These are phyloP conservation scores for Haberlea rhodopensis DNA, from an alignment of 257 asterid species.

Conservation along the genomic window DNA sequence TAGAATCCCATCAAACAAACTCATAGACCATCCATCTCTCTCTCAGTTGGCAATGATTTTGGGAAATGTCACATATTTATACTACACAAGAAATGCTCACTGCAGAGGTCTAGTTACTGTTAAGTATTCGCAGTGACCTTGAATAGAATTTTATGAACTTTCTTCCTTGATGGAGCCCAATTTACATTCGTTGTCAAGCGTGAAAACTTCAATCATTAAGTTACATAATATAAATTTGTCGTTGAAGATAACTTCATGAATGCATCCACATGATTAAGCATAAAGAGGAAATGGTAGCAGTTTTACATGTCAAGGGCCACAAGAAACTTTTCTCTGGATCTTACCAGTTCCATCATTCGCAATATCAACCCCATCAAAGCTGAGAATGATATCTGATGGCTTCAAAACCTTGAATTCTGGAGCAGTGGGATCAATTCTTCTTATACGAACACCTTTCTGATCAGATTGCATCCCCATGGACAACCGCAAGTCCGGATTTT, in stretches of 20 bases:
- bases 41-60: background rate
- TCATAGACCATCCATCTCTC: background rate
- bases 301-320: background rate
- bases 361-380: constrained; percentile 80
- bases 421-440: constrained; percentile 84
- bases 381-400: constrained; percentile 85
- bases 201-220: constrained; percentile 12
- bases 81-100: background rate
- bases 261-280: constrained; percentile 13
- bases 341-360: constrained; percentile 98
- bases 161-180: background rate
- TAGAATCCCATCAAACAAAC: background rate
- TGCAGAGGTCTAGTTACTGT: background rate
- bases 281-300: background rate
- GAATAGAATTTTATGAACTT: background rate
- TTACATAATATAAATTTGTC: background rate
- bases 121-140: background rate
- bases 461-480: constrained; percentile 85
- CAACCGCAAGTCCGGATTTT: constrained; percentile 87
- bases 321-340: constrained; percentile 21
- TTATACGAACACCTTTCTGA: constrained; percentile 94
- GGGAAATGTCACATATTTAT: background rate
- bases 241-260: constrained; percentile 7
- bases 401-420: constrained; percentile 69
- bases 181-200: background rate